Percentiles rank a stretch among this genome's conserved stretches.
These are phyloP conservation scores for Microsporum canis DNA, from an alignment of 2,329 filamentous ascomycete genomes.

Conservation along the genomic window DNA sequence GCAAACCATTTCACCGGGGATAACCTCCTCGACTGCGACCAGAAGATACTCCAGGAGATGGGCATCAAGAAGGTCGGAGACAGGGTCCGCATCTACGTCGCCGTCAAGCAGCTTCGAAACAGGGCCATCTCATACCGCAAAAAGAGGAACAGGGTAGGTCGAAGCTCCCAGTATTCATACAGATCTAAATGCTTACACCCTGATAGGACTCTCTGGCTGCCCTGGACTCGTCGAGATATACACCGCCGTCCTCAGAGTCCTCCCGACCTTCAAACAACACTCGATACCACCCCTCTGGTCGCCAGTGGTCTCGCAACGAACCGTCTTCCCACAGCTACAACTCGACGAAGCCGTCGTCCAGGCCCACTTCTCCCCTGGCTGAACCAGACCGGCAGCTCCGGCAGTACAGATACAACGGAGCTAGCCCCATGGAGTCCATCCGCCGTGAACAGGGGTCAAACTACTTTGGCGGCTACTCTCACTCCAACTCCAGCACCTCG, in stretches of 20 bases:
- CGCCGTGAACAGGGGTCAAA: slow-evolving; percentile 41
- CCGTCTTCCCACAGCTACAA: slow-evolving; percentile 12
- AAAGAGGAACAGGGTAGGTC: slow-evolving; percentile 68
- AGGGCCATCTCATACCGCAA: slow-evolving; percentile 65
- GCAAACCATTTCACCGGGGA: slow-evolving; percentile 95
- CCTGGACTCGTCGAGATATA: slow-evolving; percentile 55
- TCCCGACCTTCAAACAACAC: slow-evolving; percentile 50
- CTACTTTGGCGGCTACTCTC: slow-evolving; percentile 44
- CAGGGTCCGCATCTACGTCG: slow-evolving; percentile 77
- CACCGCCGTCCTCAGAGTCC: slow-evolving; percentile 53
- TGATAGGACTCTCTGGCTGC: slow-evolving; percentile 69
- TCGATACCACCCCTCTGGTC: slow-evolving; percentile 42
- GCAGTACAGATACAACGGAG: slow-evolving; percentile 48
- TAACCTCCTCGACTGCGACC: slow-evolving; percentile 93
- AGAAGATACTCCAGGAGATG: slow-evolving; percentile 92
- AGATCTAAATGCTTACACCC: background rate
- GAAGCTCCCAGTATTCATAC: background rate
- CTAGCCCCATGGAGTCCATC: slow-evolving; percentile 45
- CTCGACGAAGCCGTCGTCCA: slow-evolving; percentile 37
- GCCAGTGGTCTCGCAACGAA: slow-evolving; percentile 47
- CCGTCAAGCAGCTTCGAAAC: slow-evolving; percentile 71
- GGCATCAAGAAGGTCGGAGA: slow-evolving; percentile 97
- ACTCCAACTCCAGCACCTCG: slow-evolving; percentile 36
- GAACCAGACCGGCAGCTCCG: slow-evolving; percentile 42
- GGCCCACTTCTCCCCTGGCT: slow-evolving; percentile 59